phyloP scores from a whole-genome alignment of 108 stramenopile genomes.

The Ochromonas danica region DNA sequence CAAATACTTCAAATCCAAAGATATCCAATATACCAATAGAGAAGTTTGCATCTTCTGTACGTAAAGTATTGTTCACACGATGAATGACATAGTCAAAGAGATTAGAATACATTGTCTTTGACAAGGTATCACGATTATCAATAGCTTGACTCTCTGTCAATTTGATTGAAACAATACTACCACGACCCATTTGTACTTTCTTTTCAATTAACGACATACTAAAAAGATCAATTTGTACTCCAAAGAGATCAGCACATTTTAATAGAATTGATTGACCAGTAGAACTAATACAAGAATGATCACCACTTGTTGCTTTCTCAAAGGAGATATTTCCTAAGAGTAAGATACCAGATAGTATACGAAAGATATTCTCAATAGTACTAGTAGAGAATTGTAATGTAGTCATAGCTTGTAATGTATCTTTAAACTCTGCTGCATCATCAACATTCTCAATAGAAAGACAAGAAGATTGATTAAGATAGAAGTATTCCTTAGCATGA shows the following conservation, averaged over 20 bases:
- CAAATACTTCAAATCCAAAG: slow-evolving; percentile 51
- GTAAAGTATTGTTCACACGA: slow-evolving; percentile 4
- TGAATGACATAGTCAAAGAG: slow-evolving; percentile 22
- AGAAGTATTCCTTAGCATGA: slow-evolving; percentile 63
- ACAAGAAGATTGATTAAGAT: slow-evolving; percentile 65
- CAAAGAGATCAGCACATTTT: slow-evolving; percentile 26
- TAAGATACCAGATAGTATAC: slow-evolving; percentile 19
- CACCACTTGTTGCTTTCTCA: no score
- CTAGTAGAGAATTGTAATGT: slow-evolving; percentile 30
- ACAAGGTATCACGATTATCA: slow-evolving; percentile 7
- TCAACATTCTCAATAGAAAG: slow-evolving; percentile 36
- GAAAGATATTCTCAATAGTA: not conserved
- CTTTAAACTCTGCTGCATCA: slow-evolving; percentile 26
- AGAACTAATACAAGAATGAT: no score
- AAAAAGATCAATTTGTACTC: not conserved
- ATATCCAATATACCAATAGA: slow-evolving; percentile 55
- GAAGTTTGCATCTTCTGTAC: slow-evolving; percentile 1
- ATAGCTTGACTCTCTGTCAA: not conserved
- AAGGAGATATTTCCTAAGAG: not conserved
- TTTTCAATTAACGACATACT: not conserved
- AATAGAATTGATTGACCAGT: no score
- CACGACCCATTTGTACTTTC: slow-evolving; percentile 31
- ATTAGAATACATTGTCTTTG: slow-evolving; percentile 22
- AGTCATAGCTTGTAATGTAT: slow-evolving; percentile 8
- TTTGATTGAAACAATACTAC: not conserved